A percentile compares a stretch with the other conserved stretches of the same genome.
Evolutionary conservation across 768 basidiomycete genomes (phyloP).

Genomic region (Vishniacozyma victoriae): DNA sequence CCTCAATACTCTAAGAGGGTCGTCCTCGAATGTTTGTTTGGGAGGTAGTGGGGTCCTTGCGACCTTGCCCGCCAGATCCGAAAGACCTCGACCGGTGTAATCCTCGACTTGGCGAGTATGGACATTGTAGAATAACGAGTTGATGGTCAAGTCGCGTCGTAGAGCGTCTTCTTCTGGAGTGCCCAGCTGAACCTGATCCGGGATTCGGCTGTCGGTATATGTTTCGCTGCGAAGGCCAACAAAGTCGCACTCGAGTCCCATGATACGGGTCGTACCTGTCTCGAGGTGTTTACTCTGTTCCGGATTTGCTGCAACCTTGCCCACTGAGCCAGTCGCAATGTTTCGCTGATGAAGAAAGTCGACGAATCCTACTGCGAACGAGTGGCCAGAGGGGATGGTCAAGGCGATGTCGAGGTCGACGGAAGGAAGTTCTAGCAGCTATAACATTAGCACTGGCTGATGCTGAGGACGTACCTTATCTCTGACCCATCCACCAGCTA

Average conservation of each 20-base stretch:
- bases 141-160: constrained; percentile 89
- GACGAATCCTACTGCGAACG: constrained; percentile 76
- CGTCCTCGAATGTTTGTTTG: constrained; percentile 81
- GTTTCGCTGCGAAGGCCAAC: constrained; percentile 90
- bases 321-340: constrained; percentile 51
- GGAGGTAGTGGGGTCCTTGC: constrained; percentile 87
- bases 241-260: constrained; percentile 80
- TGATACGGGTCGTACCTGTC: constrained; percentile 76
- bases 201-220: constrained; percentile 86
- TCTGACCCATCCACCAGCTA: constrained; percentile 97
- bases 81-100: constrained; percentile 70
- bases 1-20: constrained; percentile 85
- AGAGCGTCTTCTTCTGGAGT: constrained; percentile 87
- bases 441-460: not conserved
- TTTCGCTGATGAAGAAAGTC: constrained; percentile 52
- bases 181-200: constrained; percentile 64
- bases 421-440: constrained; percentile 72
- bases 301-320: constrained; percentile 86
- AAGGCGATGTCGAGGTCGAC: constrained; percentile 93
- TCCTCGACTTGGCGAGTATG: constrained; percentile 82
- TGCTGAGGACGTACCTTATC: constrained; percentile 69
- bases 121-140: constrained; percentile 91
- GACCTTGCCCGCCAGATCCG: constrained; percentile 70
- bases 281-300: constrained; percentile 98
- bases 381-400: constrained; percentile 77